phyloP scores from a whole-genome alignment of 1,284 basidiomycete species.

The Omphalotus olearius region DNA sequence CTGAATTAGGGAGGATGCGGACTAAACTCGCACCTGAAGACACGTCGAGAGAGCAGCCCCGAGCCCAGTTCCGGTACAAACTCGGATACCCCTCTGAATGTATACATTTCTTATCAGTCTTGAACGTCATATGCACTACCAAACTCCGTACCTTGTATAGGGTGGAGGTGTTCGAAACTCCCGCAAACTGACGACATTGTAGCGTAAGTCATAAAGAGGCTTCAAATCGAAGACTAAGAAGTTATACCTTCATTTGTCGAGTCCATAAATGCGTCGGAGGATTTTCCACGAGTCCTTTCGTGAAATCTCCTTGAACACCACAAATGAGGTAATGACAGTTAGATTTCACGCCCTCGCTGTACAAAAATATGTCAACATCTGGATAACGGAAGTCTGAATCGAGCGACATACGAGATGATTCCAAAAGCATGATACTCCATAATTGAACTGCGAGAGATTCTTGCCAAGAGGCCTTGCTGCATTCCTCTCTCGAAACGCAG shows the following conservation, averaged over 20 bases:
- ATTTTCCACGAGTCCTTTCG: conserved; percentile 52
- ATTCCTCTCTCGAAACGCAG: conserved; percentile 66
- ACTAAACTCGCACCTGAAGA: conserved; percentile 43
- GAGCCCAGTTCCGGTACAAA: conserved; percentile 82
- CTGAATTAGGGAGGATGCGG: not conserved
- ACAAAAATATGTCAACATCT: not conserved
- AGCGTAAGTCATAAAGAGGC: not conserved
- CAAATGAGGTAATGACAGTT: conserved; percentile 68
- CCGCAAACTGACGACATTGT: conserved; percentile 51
- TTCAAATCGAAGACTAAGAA: not conserved
- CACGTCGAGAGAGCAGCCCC: conserved; percentile 78
- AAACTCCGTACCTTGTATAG: conserved; percentile 45
- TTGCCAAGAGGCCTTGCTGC: conserved; percentile 65
- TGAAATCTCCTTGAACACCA: conserved; percentile 72
- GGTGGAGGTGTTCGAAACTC: conserved; percentile 73
- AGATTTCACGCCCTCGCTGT: conserved; percentile 54
- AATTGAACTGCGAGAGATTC: conserved; percentile 60
- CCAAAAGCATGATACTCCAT: conserved; percentile 72
- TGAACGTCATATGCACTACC: not conserved
- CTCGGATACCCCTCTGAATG: conserved; percentile 59
- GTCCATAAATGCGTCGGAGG: conserved; percentile 67
- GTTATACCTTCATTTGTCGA: conserved; percentile 54
- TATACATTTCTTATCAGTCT: not conserved
- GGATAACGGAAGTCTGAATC: not conserved
- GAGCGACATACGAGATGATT: conserved; percentile 53